phyloP scores from a whole-genome alignment of 192 early-diverging fungal species.

The Podila epicladia region DNA sequence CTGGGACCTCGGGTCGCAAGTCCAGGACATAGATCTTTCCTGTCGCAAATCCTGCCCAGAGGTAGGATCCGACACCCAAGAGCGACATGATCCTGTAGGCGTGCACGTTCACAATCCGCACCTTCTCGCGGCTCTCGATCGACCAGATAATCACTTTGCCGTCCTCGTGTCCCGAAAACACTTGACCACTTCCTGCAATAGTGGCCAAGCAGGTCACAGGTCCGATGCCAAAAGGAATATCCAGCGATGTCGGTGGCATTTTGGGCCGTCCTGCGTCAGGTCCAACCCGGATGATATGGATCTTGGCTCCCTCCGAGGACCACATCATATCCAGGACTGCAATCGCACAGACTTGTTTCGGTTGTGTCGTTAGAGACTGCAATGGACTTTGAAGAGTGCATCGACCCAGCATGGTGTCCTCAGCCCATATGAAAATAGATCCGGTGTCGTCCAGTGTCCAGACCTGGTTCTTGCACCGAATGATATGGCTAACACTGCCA shows the following conservation, averaged over 20 bases:
- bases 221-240: conserved; percentile 61
- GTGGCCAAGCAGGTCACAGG: conserved; percentile 67
- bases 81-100: conserved; percentile 75
- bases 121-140: conserved; percentile 51
- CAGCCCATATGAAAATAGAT: conserved; percentile 64
- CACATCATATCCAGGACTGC: conserved; percentile 65
- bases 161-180: conserved; percentile 82
- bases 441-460: conserved; percentile 79
- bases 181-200: conserved; percentile 53
- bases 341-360: conserved; percentile 59
- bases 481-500: conserved; percentile 62
- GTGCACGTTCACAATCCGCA: conserved; percentile 62
- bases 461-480: conserved; percentile 63
- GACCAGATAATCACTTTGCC: conserved; percentile 83
- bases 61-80: conserved; percentile 66
- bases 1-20: conserved; percentile 60
- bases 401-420: conserved; percentile 43
- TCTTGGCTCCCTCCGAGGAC: conserved; percentile 63
- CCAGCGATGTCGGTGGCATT: conserved; percentile 19
- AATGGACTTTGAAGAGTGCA: conserved; percentile 48
- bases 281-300: conserved; percentile 66
- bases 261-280: conserved; percentile 41
- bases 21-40: conserved; percentile 84
- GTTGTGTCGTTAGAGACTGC: conserved; percentile 51
- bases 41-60: conserved; percentile 83